These are phyloP conservation scores for Cryptomeria japonica DNA, from an alignment of 75 land plant genomes.

Conservation along the genomic window DNA sequence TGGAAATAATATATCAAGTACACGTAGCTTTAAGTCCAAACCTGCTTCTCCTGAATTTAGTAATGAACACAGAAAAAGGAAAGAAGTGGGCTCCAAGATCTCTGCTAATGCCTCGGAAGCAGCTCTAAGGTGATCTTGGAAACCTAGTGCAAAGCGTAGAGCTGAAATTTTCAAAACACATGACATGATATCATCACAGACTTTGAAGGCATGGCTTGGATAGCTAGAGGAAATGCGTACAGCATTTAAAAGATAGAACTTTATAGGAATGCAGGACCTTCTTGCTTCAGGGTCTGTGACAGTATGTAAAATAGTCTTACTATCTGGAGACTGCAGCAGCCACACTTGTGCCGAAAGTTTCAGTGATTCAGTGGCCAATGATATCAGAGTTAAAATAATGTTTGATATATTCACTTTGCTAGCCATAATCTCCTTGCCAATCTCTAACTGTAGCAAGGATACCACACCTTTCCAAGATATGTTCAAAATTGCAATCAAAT, in stretches of 20 bases:
- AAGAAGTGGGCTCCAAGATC: slow-evolving; percentile 65
- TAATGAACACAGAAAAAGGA: slow-evolving; percentile 58
- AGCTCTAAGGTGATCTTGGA: slow-evolving; percentile 30
- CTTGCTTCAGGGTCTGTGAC: slow-evolving; percentile 48
- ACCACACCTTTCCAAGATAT: slow-evolving; percentile 88
- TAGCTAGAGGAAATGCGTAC: slow-evolving; percentile 58
- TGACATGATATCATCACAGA: slow-evolving; percentile 42
- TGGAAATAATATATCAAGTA: slow-evolving; percentile 58
- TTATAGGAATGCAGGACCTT: slow-evolving; percentile 70
- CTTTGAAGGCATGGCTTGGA: slow-evolving; percentile 55
- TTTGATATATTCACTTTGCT: slow-evolving; percentile 52
- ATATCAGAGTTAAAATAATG: slow-evolving; percentile 57
- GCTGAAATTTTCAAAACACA: slow-evolving; percentile 59
- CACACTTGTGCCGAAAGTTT: slow-evolving; percentile 64
- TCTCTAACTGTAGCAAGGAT: slow-evolving; percentile 52
- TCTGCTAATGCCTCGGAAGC: slow-evolving; percentile 62
- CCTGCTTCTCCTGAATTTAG: slow-evolving; percentile 52
- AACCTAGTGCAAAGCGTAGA: slow-evolving; percentile 40
- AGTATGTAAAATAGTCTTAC: slow-evolving; percentile 18
- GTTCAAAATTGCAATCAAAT: slow-evolving; percentile 64
- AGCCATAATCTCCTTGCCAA: slow-evolving; percentile 52
- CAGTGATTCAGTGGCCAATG: slow-evolving; percentile 59
- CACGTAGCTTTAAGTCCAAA: slow-evolving; percentile 36
- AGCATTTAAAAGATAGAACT: slow-evolving; percentile 82
- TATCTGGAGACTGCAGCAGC: slow-evolving; percentile 17